These are phyloP conservation scores for Solanum ossicruentum DNA, from an alignment of 257 asterid species.

Conservation along the genomic window DNA sequence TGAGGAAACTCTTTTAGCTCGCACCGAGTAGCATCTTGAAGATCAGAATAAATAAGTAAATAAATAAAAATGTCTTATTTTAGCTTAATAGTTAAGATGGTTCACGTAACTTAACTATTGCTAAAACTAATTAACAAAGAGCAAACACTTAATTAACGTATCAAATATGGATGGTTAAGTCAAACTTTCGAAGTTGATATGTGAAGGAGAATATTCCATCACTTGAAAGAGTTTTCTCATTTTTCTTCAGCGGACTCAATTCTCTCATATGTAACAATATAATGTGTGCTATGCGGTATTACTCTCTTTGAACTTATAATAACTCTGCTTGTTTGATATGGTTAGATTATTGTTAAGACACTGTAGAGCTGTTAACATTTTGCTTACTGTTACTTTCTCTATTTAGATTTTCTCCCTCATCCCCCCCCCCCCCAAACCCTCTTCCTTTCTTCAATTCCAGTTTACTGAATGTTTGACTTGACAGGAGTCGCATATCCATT, in stretches of 20 bases:
- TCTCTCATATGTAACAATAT: neutral
- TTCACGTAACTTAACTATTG: neutral
- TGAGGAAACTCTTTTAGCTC: neutral
- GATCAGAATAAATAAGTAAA: neutral
- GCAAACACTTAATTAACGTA: neutral
- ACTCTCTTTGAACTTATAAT: neutral
- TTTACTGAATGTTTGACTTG: constrained; percentile 1
- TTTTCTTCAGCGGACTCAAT: neutral
- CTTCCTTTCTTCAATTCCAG: neutral
- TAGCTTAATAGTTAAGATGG: neutral
- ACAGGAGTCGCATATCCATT: constrained; percentile 97
- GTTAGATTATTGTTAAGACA: neutral
- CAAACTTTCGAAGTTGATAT: neutral
- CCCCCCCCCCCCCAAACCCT: neutral
- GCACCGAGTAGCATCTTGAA: neutral
- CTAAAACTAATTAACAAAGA: neutral
- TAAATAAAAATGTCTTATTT: neutral
- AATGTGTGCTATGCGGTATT: neutral
- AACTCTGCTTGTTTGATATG: neutral
- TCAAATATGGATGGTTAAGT: neutral
- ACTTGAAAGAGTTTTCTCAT: neutral
- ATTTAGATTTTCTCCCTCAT: too few relatives aligned
- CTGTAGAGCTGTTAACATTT: neutral
- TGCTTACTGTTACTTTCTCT: too few relatives aligned
- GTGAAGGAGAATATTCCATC: neutral